Base-by-base conservation (phyloP, 805 yeast species). In the Saturnispora serradocipensis region DNA sequence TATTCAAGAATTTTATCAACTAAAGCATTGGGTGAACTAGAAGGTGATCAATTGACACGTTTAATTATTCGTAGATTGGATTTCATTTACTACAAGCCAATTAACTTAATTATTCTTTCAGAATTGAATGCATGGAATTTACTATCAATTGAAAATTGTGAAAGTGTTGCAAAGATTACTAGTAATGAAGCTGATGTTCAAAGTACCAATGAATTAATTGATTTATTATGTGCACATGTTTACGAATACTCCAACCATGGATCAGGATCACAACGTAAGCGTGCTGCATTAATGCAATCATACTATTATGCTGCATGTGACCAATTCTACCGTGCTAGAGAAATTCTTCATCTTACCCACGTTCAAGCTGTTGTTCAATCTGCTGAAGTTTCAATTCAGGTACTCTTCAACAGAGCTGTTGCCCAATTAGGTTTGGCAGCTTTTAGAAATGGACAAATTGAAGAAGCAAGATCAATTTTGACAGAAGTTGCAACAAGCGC, bases 351-450 rank as follows among this genome's bases (percentile, higher is more conserved):
- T 61, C 75, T 81, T 73, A 88, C 97, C 20, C 93, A 89, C 67
- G 72, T 89, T 62, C 95, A 88, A 73, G 75, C 86, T 30, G 75
- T 85, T 45, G 88, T 91, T 60, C 88, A 87, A 68, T 78, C 82
- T 47, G 84, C 95, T 34, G 98, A 91, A 61, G 81, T 95, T 34
- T 72, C 83, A 36, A 72, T 91, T 59, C 99, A 93, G 76, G 89
- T 93, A 51, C 76, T 88, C 61, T 93, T 88, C 78, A 93, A 93
- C 77, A 80, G 99, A 69, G 89, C 96, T 16, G 78, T 93, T 56
- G 97, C 88, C 56, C 99, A 93, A 72, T 78, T 95, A 57, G 99
- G 99, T 54, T 78, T 93, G 59, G 82, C 95, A 67, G 98, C 99
- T 15, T 93, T 93, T 83, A 82, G 96, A 68, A 71, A 79, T 49